Conservation (phyloP, 352 stramenopile genomes). For the Lagenidium giganteum region DNA sequence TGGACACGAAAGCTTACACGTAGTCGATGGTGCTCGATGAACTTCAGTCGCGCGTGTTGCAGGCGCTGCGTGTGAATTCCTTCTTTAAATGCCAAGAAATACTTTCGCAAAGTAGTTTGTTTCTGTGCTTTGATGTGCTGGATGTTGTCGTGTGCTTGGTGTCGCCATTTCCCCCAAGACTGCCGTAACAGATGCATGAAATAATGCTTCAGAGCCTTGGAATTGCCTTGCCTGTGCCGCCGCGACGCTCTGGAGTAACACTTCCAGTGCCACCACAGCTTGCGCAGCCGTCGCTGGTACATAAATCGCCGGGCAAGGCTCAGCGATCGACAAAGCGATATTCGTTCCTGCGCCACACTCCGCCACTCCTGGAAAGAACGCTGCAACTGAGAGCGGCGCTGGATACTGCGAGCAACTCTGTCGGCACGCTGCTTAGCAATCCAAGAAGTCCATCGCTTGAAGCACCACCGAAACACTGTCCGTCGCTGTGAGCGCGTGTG, state of each 20-base stretch:
- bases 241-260: constrained; percentile 58
- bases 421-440: too few relatives aligned
- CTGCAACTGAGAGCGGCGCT: constrained; percentile 19
- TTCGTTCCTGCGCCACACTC: constrained; percentile 22
- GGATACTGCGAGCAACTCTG: too few relatives aligned
- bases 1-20: too few relatives aligned
- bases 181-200: constrained; percentile 57
- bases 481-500: too few relatives aligned
- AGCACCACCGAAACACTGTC: too few relatives aligned
- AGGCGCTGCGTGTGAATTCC: constrained; percentile 30
- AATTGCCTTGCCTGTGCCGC: constrained; percentile 63
- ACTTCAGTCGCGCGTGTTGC: too few relatives aligned
- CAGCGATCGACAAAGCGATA: constrained; percentile 33
- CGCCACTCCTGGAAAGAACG: constrained; percentile 40
- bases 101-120: constrained; percentile 24
- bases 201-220: constrained; percentile 76
- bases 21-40: too few relatives aligned
- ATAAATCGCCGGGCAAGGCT: constrained; percentile 54
- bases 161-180: constrained; percentile 49
- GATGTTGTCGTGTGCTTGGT: constrained; percentile 30
- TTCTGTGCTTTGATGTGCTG: constrained; percentile 42
- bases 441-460: too few relatives aligned
- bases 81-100: constrained; percentile 46
- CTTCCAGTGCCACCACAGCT: constrained; percentile 78
- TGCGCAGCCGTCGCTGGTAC: constrained; percentile 50